Evolutionary conservation across 495 filamentous ascomycete genomes (phyloP).

Genomic region (Bryoglossum gracile): DNA sequence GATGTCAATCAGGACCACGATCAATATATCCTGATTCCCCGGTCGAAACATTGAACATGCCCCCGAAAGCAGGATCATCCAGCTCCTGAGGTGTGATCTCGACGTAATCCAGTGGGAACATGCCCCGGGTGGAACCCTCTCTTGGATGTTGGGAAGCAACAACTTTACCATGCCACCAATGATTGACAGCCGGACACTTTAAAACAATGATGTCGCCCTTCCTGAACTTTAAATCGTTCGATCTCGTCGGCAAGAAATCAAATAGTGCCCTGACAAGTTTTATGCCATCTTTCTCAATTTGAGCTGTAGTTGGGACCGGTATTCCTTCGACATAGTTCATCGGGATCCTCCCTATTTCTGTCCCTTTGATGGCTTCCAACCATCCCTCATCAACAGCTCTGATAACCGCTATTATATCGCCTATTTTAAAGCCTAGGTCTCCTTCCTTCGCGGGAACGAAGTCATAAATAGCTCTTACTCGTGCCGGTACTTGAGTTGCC

Average conservation of each 20-base stretch:
- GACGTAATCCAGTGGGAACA: no score
- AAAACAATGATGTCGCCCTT: not conserved
- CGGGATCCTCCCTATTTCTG: not conserved
- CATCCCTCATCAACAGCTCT: not conserved
- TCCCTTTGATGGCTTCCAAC: not conserved
- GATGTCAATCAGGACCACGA: no score
- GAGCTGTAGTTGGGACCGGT: not conserved
- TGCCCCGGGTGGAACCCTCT: no score
- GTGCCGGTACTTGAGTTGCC: not conserved
- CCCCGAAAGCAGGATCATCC: no score
- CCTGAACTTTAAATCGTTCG: not conserved
- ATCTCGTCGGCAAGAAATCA: not conserved
- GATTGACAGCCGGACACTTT: not conserved
- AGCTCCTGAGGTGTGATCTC: no score
- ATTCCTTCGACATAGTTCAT: conserved; percentile 3
- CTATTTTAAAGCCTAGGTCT: not conserved
- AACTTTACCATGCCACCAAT: not conserved
- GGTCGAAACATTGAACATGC: no score
- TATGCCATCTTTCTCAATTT: not conserved
- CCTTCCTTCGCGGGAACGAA: not conserved
- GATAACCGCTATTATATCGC: not conserved
- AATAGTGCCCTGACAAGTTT: not conserved
- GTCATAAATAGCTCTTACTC: not conserved
- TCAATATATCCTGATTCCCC: no score
- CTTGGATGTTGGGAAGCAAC: no score